These are phyloP conservation scores for Pyrenopolyporus hunteri DNA, from an alignment of 495 filamentous ascomycete genomes.

Conservation along the genomic window DNA sequence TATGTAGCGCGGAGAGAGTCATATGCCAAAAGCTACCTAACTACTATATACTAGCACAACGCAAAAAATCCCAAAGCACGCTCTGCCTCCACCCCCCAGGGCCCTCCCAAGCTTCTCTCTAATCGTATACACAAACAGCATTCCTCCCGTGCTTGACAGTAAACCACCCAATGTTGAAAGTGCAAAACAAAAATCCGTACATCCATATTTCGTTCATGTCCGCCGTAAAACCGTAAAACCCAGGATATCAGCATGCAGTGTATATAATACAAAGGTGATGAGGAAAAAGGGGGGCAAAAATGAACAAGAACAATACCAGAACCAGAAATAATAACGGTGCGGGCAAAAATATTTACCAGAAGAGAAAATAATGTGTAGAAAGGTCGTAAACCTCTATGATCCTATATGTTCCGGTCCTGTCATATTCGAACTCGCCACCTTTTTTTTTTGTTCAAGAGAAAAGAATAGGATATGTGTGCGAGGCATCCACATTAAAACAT, in stretches of 20 bases:
- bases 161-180: slow-evolving; percentile 31
- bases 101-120: not conserved
- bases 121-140: slow-evolving; percentile 10
- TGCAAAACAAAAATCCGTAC: slow-evolving; percentile 3
- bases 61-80: not conserved
- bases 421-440: slow-evolving; percentile 15
- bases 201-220: slow-evolving; percentile 26
- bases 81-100: not conserved
- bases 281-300: slow-evolving; percentile 5
- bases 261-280: slow-evolving; percentile 37
- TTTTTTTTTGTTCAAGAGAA: slow-evolving; percentile 12
- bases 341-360: slow-evolving; percentile 20
- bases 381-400: slow-evolving; percentile 30
- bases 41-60: not conserved
- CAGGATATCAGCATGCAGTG: slow-evolving; percentile 35
- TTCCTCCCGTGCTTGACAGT: slow-evolving; percentile 8
- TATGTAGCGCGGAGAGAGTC: slow-evolving; percentile 23
- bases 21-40: slow-evolving; percentile 30
- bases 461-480: slow-evolving; percentile 3
- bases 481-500: slow-evolving; percentile 63
- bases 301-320: slow-evolving; percentile 1
- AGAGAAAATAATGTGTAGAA: slow-evolving; percentile 9
- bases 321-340: slow-evolving; percentile 4
- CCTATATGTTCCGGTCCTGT: slow-evolving; percentile 23
- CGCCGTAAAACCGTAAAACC: slow-evolving; percentile 32